Evolutionary conservation across 2,329 filamentous ascomycete species (phyloP).

Genomic region (Zymoseptoria brevis): DNA sequence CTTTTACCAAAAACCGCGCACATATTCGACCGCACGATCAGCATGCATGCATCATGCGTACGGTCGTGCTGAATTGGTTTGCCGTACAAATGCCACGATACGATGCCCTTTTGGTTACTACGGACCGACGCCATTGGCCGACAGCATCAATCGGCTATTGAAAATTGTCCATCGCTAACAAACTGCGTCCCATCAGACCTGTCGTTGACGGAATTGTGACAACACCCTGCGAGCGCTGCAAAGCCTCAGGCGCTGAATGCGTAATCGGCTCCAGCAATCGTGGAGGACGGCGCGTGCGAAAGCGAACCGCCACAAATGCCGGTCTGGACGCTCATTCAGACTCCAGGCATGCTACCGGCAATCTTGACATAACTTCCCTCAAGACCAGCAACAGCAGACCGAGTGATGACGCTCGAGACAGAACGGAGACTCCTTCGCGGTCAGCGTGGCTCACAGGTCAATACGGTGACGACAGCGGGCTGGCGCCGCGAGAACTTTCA

Average conservation of each 20-base stretch:
- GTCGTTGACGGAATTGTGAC: conserved; percentile 42
- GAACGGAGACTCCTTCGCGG: not conserved
- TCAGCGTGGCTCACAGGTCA: conserved; percentile 4
- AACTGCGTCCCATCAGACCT: conserved; percentile 25
- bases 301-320: conserved; percentile 34
- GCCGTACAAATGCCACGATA: not conserved
- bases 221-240: conserved; percentile 51
- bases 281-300: conserved; percentile 50
- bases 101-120: not conserved
- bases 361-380: conserved; percentile 8
- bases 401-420: conserved; percentile 1
- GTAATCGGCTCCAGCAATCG: conserved; percentile 48
- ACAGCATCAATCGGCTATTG: not conserved
- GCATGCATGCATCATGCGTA: not conserved
- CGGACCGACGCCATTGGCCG: not conserved
- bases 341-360: conserved; percentile 22
- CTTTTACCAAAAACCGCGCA: not conserved
- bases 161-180: conserved; percentile 16
- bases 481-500: conserved; percentile 5
- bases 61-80: not conserved
- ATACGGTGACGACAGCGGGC: conserved; percentile 2
- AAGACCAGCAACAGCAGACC: conserved; percentile 5
- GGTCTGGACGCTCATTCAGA: conserved; percentile 27
- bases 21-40: not conserved
- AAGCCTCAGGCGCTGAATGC: conserved; percentile 51